Conservation (phyloP, 306 rosid genomes). For the Echinosophora koreensis region DNA sequence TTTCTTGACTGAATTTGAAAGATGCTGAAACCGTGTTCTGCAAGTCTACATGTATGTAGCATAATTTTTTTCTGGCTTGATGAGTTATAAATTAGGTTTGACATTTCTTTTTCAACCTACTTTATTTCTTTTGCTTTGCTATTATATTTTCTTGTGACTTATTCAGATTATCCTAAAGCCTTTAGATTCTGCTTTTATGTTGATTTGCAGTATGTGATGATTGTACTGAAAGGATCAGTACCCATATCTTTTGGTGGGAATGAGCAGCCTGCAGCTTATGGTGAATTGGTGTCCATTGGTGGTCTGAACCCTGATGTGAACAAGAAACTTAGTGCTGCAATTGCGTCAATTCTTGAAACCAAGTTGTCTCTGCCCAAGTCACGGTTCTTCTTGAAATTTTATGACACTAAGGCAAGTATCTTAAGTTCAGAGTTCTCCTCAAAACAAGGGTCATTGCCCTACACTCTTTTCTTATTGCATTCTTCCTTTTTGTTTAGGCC, state of each 20-base stretch:
- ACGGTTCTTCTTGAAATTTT: conserved; percentile 76
- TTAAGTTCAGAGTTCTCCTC: conserved; percentile 37
- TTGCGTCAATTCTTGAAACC: conserved; percentile 70
- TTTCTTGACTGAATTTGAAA: not conserved
- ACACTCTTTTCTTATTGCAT: conserved; percentile 70
- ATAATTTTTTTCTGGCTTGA: conserved; percentile 3
- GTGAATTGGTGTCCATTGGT: conserved; percentile 88
- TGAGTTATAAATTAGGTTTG: not conserved
- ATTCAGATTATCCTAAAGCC: not conserved
- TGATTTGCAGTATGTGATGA: conserved; percentile 79
- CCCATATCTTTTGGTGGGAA: conserved; percentile 83
- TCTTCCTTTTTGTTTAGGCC: conserved; percentile 87
- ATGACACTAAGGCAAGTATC: conserved; percentile 80
- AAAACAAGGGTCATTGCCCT: conserved; percentile 47
- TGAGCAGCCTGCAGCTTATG: conserved; percentile 90
- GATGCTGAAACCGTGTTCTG: not conserved
- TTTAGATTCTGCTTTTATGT: not conserved
- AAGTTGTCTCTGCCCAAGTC: conserved; percentile 83
- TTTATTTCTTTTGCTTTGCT: not conserved
- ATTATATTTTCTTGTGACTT: not conserved
- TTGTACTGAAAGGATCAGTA: conserved; percentile 86
- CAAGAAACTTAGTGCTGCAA: conserved; percentile 83
- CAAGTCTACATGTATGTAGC: not conserved
- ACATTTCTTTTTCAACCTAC: not conserved
- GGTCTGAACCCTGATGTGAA: conserved; percentile 80